These are phyloP conservation scores for Fistulifera pelliculosa DNA, from an alignment of 108 stramenopile genomes.

Conservation along the genomic window DNA sequence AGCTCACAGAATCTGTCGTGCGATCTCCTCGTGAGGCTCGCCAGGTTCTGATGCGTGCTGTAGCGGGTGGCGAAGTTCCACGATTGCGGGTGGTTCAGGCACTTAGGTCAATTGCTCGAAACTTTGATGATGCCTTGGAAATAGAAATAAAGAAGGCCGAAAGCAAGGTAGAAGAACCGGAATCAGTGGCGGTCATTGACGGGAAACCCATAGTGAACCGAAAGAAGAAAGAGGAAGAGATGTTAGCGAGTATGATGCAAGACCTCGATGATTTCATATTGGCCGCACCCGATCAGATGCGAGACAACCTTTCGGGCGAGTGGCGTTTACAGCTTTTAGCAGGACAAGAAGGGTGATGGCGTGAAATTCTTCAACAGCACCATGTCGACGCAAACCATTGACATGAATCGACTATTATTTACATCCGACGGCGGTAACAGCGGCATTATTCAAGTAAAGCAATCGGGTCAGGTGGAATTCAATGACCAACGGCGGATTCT, in stretches of 20 bases:
- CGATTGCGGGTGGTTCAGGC: conserved; percentile 60
- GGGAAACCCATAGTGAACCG: conserved; percentile 31
- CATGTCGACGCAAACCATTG: conserved; percentile 46
- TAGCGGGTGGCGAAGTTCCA: conserved; percentile 44
- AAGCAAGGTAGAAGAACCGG: conserved; percentile 4
- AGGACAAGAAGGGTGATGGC: conserved; percentile 70
- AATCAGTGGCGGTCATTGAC: conserved; percentile 46
- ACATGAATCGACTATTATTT: conserved; percentile 41
- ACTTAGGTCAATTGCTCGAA: conserved; percentile 50
- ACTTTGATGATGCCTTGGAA: conserved; percentile 55
- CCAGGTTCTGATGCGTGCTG: conserved; percentile 69
- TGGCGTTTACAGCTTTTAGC: conserved; percentile 79
- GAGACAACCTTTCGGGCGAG: conserved; percentile 53
- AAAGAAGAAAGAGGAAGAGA: conserved; percentile 27
- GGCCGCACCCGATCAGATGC: conserved; percentile 42
- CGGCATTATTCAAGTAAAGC: conserved; percentile 34
- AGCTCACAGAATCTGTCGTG: conserved; percentile 76
- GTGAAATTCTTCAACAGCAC: conserved; percentile 77
- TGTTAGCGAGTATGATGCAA: conserved; percentile 19
- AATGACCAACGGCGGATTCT: conserved; percentile 41
- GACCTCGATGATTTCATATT: conserved; percentile 53
- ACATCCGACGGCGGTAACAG: conserved; percentile 22
- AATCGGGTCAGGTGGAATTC: conserved; percentile 43
- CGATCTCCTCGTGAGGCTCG: conserved; percentile 79
- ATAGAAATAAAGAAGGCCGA: conserved; percentile 17